Conservation (phyloP, 1,139 yeast species). For the Blastobotrys raffinosifermentans region DNA sequence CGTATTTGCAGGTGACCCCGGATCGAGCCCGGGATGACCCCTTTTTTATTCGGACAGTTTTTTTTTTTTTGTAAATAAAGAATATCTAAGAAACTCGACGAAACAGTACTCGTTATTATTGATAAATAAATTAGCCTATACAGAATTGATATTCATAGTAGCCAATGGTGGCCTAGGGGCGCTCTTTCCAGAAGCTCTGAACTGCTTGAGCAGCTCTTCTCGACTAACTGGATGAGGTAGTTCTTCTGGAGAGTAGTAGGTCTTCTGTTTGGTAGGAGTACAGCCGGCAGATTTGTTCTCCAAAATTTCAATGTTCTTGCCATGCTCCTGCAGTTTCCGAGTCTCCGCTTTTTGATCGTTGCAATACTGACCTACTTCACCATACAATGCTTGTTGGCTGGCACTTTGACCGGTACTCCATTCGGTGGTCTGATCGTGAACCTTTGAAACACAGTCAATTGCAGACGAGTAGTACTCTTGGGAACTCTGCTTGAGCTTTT, state of each 20-base stretch:
- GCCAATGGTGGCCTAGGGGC: neutral
- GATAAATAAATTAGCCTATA: neutral
- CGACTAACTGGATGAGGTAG: neutral
- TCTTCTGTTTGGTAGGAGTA: neutral
- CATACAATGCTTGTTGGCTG: too few species aligned
- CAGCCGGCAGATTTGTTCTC: too few species aligned
- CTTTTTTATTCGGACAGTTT: constrained; percentile 10
- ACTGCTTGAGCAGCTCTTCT: neutral
- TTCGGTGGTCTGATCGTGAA: too few species aligned
- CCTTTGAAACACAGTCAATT: too few species aligned
- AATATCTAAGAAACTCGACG: neutral
- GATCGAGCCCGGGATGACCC: constrained; percentile 25
- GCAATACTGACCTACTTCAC: too few species aligned
- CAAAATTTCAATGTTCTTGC: too few species aligned
- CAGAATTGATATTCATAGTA: neutral
- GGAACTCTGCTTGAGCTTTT: too few species aligned
- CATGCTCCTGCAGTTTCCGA: too few species aligned
- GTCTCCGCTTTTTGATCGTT: too few species aligned
- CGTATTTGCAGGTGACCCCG: constrained; percentile 24
- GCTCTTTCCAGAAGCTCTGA: neutral
- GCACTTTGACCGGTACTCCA: too few species aligned
- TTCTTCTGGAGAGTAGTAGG: neutral
- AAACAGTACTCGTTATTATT: neutral
- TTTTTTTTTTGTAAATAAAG: neutral
- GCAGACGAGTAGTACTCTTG: too few species aligned